Evolutionary conservation across 768 basidiomycete genomes (phyloP).

Genomic region (Rhodocollybia butyracea): DNA sequence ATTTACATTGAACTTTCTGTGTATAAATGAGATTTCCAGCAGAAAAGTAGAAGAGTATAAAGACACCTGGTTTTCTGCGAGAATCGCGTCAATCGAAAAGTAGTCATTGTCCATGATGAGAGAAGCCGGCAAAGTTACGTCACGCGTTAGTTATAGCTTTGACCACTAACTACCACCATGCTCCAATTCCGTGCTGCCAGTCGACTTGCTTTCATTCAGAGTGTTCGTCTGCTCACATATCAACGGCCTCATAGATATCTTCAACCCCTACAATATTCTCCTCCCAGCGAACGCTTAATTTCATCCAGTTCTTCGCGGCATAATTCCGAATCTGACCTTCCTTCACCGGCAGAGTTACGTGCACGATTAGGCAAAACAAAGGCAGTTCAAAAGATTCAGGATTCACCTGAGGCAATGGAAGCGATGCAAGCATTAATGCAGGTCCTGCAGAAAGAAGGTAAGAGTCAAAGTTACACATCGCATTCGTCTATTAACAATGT

Average conservation of each 20-base stretch:
- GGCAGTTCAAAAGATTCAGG: slow-evolving; percentile 43
- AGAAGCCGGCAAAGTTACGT: background rate
- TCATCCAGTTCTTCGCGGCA: slow-evolving; percentile 7
- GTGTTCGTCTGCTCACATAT: background rate
- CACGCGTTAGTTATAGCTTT: background rate
- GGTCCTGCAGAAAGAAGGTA: slow-evolving; percentile 48
- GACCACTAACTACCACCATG: background rate
- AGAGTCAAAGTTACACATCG: slow-evolving; percentile 1
- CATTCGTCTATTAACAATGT: background rate
- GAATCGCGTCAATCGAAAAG: slow-evolving; percentile 86
- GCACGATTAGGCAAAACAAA: slow-evolving; percentile 42
- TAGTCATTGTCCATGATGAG: slow-evolving; percentile 82
- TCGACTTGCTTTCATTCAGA: background rate
- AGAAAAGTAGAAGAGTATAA: background rate
- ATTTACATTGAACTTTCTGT: slow-evolving; percentile 92
- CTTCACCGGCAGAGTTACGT: slow-evolving; percentile 25
- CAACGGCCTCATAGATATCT: background rate
- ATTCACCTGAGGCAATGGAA: slow-evolving; percentile 46
- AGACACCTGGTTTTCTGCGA: slow-evolving; percentile 83
- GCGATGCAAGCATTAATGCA: slow-evolving; percentile 44
- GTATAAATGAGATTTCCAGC: background rate
- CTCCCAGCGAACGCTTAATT: background rate
- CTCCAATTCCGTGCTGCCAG: background rate
- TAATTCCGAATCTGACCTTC: slow-evolving; percentile 26
- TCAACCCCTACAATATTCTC: background rate